Percentiles rank a stretch among this genome's conserved stretches.
Conservation (phyloP, 2,329 filamentous ascomycete species). For the Aspergillus glaucus region DNA sequence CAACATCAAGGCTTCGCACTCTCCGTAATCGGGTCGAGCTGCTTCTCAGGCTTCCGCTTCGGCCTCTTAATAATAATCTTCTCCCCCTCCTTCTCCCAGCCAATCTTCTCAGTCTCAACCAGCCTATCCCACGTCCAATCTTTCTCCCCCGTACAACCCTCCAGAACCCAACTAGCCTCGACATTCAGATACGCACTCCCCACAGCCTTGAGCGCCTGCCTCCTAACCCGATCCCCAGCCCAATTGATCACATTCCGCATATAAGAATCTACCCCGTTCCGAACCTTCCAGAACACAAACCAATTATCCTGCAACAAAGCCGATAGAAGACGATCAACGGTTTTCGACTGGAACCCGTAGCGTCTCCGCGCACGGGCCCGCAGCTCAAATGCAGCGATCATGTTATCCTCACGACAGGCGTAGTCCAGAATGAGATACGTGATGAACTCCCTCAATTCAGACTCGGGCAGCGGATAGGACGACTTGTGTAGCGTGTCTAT, state of each 20-base stretch:
- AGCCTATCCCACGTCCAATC: slow-evolving; percentile 64
- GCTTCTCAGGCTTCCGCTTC: slow-evolving; percentile 21
- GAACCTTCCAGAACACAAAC: slow-evolving; percentile 66
- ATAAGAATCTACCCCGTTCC: slow-evolving; percentile 70
- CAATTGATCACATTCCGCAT: slow-evolving; percentile 73
- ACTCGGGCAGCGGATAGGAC: slow-evolving; percentile 58
- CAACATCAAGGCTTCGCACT: slow-evolving; percentile 1
- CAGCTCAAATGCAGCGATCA: slow-evolving; percentile 66
- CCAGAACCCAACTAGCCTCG: slow-evolving; percentile 64
- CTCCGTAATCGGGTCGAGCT: slow-evolving; percentile 13
- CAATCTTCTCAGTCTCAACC: slow-evolving; percentile 62
- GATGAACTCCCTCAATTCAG: slow-evolving; percentile 72
- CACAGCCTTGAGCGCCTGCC: slow-evolving; percentile 78
- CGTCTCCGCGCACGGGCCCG: slow-evolving; percentile 43
- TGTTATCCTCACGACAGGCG: slow-evolving; percentile 72
- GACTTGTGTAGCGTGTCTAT: slow-evolving; percentile 63
- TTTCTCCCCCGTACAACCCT: slow-evolving; percentile 40
- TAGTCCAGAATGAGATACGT: slow-evolving; percentile 80
- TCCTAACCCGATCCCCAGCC: slow-evolving; percentile 66
- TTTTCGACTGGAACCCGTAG: slow-evolving; percentile 59
- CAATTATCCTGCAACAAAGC: slow-evolving; percentile 78
- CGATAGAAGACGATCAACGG: slow-evolving; percentile 61
- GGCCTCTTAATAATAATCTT: slow-evolving; percentile 68
- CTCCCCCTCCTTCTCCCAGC: slow-evolving; percentile 72
- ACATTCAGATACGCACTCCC: slow-evolving; percentile 73